Evolutionary conservation across 176 grass and related monocot genomes (phyloP), one percentile per base, ranked within the genome.

Genomic region (Dendrocalamus sinicus): DNA sequence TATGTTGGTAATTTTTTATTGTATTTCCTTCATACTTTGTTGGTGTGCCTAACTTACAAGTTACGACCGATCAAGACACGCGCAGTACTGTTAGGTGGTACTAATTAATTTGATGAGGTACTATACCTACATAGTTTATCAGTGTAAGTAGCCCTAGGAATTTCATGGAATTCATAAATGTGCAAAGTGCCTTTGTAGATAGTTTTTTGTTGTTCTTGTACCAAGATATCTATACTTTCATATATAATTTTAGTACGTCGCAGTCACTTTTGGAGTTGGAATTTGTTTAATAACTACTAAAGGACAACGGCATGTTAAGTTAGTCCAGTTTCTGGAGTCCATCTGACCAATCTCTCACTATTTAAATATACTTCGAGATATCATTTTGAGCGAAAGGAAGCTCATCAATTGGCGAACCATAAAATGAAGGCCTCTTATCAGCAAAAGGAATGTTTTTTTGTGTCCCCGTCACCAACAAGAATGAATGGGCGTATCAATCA

Each of bases 401-500:
- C 40, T 70, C 40, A 2, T 45, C 68, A 7, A 20, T 3, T 2
- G 45, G 22, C 68, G 4, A 44, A 43, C 17, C 35, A 70, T n/a
- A 70, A 13, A 22, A 48, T 6, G 45, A 48, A 26, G 20, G 0
- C 6, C 40, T 46, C 68, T 12, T n/a, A 12, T 71, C 68, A 23
- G 23, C 68, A 71, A 71, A 71, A 12, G 9, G 1, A 71, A 23
- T 22, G 20, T 23, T 22, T 24, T 24, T 2, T 20, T 19, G 15
- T 45, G 40, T 23, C 16, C 47, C 19, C 72, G 23, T 54, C 72
- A 22, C 72, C 26, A 75, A 22, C 15, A 73, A 73, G 48, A 75
- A 75, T 55, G 48, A 75, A 75, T 55, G 15, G 73, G 50, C 73
- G 3, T 22, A 57, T n/a, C 8, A 20, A 54, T 75, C 72, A 74